These are phyloP conservation scores for Sorghum bicolor DNA, from an alignment of 176 grass and related monocot genomes.

Conservation along the genomic window Sorghum_bicolor_NCBIv3 NC_012878.2:4000501-4001000, in stretches of 20 bases:
- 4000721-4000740: slow-evolving; percentile 58
- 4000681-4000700: background rate
- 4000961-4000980: background rate
- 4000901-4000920: slow-evolving; percentile 16
- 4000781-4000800: slow-evolving; percentile 80
- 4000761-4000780: slow-evolving; percentile 97
- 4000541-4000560: background rate
- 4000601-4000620: slow-evolving; percentile 88
- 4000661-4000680: slow-evolving; percentile 24
- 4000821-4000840: slow-evolving; percentile 83
- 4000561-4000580: slow-evolving; percentile 6
- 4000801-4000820: slow-evolving; percentile 96
- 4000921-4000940: background rate
- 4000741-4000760: slow-evolving; percentile 84
- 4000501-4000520: background rate
- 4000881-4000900: slow-evolving; percentile 80
- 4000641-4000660: slow-evolving; percentile 94
- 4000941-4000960: background rate
- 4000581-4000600: slow-evolving; percentile 81
- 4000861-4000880: slow-evolving; percentile 95
- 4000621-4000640: slow-evolving; percentile 95
- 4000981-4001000: background rate
- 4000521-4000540: background rate
- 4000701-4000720: slow-evolving; percentile 19
- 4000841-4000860: slow-evolving; percentile 83